A percentile compares a stretch with the other conserved stretches of the same genome.
Conservation (phyloP, 352 stramenopile genomes). For the Phytophthora vignae region DNA sequence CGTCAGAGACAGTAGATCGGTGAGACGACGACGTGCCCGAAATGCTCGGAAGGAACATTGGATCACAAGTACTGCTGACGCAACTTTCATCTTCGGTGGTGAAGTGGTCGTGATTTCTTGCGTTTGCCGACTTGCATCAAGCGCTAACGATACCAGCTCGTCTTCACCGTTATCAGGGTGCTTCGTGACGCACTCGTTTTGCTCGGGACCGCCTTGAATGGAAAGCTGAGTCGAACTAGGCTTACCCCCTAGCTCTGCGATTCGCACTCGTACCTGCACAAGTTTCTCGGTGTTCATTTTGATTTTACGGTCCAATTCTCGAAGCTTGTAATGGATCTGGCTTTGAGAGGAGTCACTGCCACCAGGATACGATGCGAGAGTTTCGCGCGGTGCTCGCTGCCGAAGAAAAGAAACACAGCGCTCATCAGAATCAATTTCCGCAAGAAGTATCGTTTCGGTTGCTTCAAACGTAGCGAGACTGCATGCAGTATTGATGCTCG, state of each 20-base stretch:
- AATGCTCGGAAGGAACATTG: constrained; percentile 42
- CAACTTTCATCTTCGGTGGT: neutral
- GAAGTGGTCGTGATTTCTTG: neutral
- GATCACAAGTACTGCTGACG: constrained; percentile 32
- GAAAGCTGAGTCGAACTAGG: neutral
- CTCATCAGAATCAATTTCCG: constrained; percentile 53
- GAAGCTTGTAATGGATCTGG: constrained; percentile 39
- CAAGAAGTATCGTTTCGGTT: constrained; percentile 44
- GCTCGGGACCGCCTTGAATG: neutral
- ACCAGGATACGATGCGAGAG: neutral
- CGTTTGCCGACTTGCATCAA: neutral
- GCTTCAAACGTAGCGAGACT: constrained; percentile 41
- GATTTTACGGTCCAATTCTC: constrained; percentile 41
- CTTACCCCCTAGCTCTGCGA: constrained; percentile 28
- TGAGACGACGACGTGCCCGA: constrained; percentile 33
- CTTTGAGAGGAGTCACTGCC: constrained; percentile 8
- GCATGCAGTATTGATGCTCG: constrained; percentile 13
- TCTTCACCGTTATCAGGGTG: neutral
- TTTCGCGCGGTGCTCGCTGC: constrained; percentile 19
- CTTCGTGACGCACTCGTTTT: neutral
- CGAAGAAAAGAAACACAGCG: constrained; percentile 42
- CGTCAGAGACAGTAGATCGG: constrained; percentile 31
- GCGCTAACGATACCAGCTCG: neutral
- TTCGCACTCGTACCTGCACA: constrained; percentile 36
- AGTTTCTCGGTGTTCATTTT: constrained; percentile 56